Evolutionary conservation across 768 basidiomycete species (phyloP), one percentile per base, ranked within the genome.

Genomic region (Trametes coccinea): DNA sequence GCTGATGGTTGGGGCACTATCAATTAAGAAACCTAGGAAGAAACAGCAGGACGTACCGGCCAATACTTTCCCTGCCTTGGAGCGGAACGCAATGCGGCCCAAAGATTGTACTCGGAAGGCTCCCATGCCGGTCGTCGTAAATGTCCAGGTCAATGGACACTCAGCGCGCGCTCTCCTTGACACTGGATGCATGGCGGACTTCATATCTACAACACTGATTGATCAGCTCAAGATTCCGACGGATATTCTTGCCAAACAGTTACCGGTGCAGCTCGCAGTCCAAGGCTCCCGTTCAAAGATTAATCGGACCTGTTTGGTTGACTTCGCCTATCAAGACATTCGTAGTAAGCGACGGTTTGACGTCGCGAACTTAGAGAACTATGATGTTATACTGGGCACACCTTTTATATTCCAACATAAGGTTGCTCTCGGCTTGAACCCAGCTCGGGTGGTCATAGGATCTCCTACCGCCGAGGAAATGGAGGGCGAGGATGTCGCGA

Each of bases 251-350:
- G 61, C 27, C 0, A 76, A 72, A 17, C 72, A 71, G 0, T 37
- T 76, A 8, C 66, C 66, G 0, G 48, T 75, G 0, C 71, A 76
- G 22, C 49, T 78, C 0, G 74, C 75, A 0, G 72, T 72, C 0
- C 66, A 68, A 5, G 77, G 76, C 0, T 77, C 74, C 0, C 54
- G 65, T 0, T 66, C 71, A 0, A 71, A 71, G 45, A 63, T 76
- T 40, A 16, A 33, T 39, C 11, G 33, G 71, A 1, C 40, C 52
- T 14, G 72, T 53, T 44, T 58, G 0, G 54, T 51, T 5, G 40
- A 40, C 1, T 30, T 65, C 2, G 41, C 22, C 14, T 65, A 61
- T 45, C 64, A 61, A 53, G 22, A 9, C 0, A 56, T 65, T 2
- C 40, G 30, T 13, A n/a, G 37, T 0, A 27, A 43, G 1, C 41